These are phyloP conservation scores for Aphanomyces cochlioides DNA, from an alignment of 352 stramenopile species.

Conservation along the genomic window DNA sequence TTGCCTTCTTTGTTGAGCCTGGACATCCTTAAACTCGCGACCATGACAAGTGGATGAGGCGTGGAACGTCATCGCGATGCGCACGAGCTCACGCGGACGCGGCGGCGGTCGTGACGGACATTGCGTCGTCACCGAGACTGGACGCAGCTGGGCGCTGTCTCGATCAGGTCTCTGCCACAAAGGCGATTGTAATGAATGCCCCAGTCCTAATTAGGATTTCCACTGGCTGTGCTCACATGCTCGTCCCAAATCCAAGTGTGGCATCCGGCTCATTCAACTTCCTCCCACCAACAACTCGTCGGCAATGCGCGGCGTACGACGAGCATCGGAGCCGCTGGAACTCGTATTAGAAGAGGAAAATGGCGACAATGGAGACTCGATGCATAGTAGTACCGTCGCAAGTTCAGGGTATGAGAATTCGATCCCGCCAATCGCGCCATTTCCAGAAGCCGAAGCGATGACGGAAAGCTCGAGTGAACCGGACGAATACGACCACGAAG, in stretches of 20 bases:
- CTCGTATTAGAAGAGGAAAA: slow-evolving; percentile 7
- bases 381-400: background rate
- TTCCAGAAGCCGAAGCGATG: background rate
- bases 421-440: background rate
- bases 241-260: background rate
- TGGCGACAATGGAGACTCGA: background rate
- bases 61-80: too few relatives aligned
- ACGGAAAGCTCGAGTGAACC: slow-evolving; percentile 22
- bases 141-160: too few relatives aligned
- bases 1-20: too few relatives aligned
- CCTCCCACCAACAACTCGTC: background rate
- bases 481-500: slow-evolving; percentile 5
- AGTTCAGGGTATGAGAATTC: background rate
- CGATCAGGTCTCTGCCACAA: too few relatives aligned
- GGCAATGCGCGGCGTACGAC: background rate
- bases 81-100: too few relatives aligned
- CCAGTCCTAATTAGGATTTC: background rate
- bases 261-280: too few relatives aligned
- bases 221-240: background rate
- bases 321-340: background rate
- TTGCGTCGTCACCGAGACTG: too few relatives aligned
- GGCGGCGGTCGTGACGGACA: too few relatives aligned
- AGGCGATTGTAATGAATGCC: too few relatives aligned
- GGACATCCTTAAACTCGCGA: too few relatives aligned
- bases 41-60: too few relatives aligned